These are phyloP conservation scores for Myochromella boudieri DNA, from an alignment of 768 basidiomycete genomes.

Conservation along the genomic window DNA sequence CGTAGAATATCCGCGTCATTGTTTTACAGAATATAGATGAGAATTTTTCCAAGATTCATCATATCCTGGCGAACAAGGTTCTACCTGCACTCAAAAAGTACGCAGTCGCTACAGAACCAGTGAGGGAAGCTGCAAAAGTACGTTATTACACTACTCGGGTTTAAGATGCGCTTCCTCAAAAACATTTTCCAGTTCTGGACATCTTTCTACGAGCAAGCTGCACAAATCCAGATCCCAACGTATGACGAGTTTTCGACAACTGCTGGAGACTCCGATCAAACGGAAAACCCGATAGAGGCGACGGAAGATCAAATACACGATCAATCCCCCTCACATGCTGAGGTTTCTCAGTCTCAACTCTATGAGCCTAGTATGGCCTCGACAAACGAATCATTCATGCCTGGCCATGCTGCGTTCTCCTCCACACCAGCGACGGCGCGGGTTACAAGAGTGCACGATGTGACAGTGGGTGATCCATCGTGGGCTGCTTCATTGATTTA, in stretches of 20 bases:
- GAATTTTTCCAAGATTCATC: slow-evolving; percentile 89
- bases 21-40: slow-evolving; percentile 79
- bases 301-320: slow-evolving; percentile 22
- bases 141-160: slow-evolving; percentile 20
- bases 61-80: slow-evolving; percentile 75
- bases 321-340: slow-evolving; percentile 18
- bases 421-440: slow-evolving; percentile 72
- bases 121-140: slow-evolving; percentile 89
- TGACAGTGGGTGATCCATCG: slow-evolving; percentile 51
- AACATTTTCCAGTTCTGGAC: slow-evolving; percentile 85
- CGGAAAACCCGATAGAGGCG: slow-evolving; percentile 29
- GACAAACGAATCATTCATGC: slow-evolving; percentile 75
- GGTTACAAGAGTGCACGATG: slow-evolving; percentile 34
- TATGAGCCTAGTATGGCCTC: slow-evolving; percentile 46
- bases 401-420: slow-evolving; percentile 67
- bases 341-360: slow-evolving; percentile 20
- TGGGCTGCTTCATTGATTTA: slow-evolving; percentile 78
- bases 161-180: neutral
- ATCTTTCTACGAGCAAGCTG: slow-evolving; percentile 93
- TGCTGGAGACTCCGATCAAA: slow-evolving; percentile 47
- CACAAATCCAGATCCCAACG: slow-evolving; percentile 79
- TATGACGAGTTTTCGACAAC: slow-evolving; percentile 66
- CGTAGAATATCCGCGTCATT: neutral
- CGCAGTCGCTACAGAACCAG: slow-evolving; percentile 83
- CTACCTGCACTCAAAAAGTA: slow-evolving; percentile 90